Conservation (phyloP, 306 rosid genomes). For the Pueraria montana region DNA sequence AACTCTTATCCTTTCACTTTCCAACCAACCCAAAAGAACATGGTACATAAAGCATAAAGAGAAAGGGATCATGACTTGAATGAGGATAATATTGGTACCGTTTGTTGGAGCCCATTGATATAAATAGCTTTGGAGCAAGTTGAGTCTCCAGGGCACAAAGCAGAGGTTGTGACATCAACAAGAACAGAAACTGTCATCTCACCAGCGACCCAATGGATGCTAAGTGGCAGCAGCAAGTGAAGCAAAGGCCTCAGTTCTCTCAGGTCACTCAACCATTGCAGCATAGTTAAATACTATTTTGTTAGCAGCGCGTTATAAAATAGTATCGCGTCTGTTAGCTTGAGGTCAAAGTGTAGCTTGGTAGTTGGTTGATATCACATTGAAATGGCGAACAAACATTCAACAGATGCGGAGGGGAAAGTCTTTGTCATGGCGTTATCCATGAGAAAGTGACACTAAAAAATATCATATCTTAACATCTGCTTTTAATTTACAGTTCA, state of each 20-base stretch:
- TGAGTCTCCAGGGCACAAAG: conserved; percentile 63
- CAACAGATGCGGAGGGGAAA: no score
- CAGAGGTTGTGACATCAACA: conserved; percentile 75
- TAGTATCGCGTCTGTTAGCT: no score
- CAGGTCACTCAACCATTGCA: conserved; percentile 48
- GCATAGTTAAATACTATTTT: no score
- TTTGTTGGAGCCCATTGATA: conserved; percentile 76
- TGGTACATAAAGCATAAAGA: neutral
- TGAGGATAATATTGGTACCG: conserved; percentile 50
- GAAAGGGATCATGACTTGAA: neutral
- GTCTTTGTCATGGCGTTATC: no score
- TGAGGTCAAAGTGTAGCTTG: no score
- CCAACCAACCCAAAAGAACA: neutral
- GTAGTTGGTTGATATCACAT: no score
- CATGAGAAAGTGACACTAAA: no score
- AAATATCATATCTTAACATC: no score
- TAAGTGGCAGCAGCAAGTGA: conserved; percentile 76
- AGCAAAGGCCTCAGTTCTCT: conserved; percentile 65
- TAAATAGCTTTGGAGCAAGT: conserved; percentile 79
- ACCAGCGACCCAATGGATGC: conserved; percentile 80
- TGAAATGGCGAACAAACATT: no score
- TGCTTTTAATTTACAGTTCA: no score
- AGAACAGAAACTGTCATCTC: conserved; percentile 92
- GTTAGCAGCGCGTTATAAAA: no score
- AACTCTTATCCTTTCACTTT: neutral